phyloP scores from a whole-genome alignment of 495 filamentous ascomycete genomes.

The Delitschia confertaspora region DNA sequence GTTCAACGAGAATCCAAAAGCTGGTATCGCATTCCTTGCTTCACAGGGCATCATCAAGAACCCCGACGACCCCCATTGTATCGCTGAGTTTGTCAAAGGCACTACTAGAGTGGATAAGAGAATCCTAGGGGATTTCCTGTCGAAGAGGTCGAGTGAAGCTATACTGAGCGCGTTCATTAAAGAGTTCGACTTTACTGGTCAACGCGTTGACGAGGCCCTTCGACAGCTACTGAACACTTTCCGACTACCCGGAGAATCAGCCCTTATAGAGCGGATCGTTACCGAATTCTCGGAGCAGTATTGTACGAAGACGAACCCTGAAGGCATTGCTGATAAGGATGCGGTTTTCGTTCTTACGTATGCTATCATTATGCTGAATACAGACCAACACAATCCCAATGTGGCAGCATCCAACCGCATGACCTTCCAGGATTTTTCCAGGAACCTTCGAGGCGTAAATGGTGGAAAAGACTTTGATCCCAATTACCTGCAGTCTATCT shows the following conservation, averaged over 20 bases:
- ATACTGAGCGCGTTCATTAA: constrained; percentile 78
- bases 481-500: constrained; percentile 81
- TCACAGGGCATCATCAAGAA: constrained; percentile 76
- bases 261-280: constrained; percentile 88
- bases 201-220: constrained; percentile 82
- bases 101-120: constrained; percentile 85
- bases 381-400: constrained; percentile 91
- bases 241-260: constrained; percentile 84
- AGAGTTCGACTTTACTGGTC: constrained; percentile 75
- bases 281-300: constrained; percentile 81
- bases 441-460: constrained; percentile 84
- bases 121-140: constrained; percentile 81
- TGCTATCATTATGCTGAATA: constrained; percentile 94
- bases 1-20: constrained; percentile 92
- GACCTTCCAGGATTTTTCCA: constrained; percentile 68
- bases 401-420: constrained; percentile 74
- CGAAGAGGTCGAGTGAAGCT: constrained; percentile 74
- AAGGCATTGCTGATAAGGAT: constrained; percentile 78
- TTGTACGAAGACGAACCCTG: constrained; percentile 58
- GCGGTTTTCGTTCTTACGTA: constrained; percentile 87
- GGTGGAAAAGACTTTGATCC: constrained; percentile 72
- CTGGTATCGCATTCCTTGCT: constrained; percentile 75
- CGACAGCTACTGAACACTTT: constrained; percentile 84
- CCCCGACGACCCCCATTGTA: constrained; percentile 57
- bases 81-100: constrained; percentile 75